phyloP scores from a whole-genome alignment of 768 basidiomycete genomes.

The Russula lepida region DNA sequence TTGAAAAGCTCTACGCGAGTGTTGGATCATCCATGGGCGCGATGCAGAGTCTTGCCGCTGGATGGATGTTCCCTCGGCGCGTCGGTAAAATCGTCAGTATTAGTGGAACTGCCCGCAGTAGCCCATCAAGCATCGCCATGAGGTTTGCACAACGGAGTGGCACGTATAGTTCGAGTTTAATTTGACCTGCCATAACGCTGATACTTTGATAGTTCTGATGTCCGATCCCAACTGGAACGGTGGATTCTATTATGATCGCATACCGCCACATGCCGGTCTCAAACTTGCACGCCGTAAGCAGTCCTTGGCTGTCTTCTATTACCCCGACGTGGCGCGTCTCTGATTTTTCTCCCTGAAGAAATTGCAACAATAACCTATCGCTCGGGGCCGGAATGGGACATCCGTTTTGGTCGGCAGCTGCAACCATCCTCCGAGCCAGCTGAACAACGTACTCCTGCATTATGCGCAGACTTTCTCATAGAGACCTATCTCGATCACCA shows the following conservation, averaged over 20 bases:
- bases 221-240: slow-evolving; percentile 99
- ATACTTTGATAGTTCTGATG: slow-evolving; percentile 73
- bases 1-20: slow-evolving; percentile 82
- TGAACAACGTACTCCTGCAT: slow-evolving; percentile 44
- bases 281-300: slow-evolving; percentile 88
- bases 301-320: slow-evolving; percentile 1
- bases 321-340: background rate
- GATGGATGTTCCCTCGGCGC: slow-evolving; percentile 81
- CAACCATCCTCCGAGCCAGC: slow-evolving; percentile 30
- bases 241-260: slow-evolving; percentile 90
- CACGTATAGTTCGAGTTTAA: slow-evolving; percentile 30
- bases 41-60: slow-evolving; percentile 96
- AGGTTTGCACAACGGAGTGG: slow-evolving; percentile 94
- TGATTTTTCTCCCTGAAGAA: slow-evolving; percentile 42
- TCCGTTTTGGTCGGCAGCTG: slow-evolving; percentile 84
- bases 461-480: slow-evolving; percentile 96
- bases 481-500: slow-evolving; percentile 98
- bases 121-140: slow-evolving; percentile 89
- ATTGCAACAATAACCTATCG: slow-evolving; percentile 99
- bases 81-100: slow-evolving; percentile 90
- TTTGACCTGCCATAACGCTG: background rate
- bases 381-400: slow-evolving; percentile 98
- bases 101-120: slow-evolving; percentile 89
- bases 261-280: slow-evolving; percentile 98
- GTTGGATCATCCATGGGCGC: slow-evolving; percentile 97